Evolutionary conservation across 345 rosid species (phyloP).

Genomic region (Xanthoceras sorbifolium): DNA sequence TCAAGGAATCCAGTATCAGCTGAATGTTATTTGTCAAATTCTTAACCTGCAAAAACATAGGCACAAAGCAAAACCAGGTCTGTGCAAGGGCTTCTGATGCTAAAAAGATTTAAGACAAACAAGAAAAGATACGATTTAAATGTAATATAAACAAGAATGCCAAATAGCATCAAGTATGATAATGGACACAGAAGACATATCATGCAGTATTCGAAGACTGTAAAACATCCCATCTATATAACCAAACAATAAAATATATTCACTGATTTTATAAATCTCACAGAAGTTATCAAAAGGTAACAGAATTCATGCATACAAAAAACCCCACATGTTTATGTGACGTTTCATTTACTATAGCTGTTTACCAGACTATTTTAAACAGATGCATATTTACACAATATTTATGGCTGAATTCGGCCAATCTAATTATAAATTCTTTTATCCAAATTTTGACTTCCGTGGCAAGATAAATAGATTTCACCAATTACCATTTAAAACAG

Average conservation of each 20-base stretch:
- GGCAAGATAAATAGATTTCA: too few species aligned
- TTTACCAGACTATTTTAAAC: background rate
- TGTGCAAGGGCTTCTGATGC: conserved; percentile 4
- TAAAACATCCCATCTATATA: background rate
- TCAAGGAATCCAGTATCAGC: conserved; percentile 63
- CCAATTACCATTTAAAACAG: too few species aligned
- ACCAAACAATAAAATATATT: background rate
- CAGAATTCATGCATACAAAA: background rate
- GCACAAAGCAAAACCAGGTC: conserved; percentile 17
- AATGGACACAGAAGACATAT: background rate
- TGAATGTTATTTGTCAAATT: conserved; percentile 52
- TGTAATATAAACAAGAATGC: background rate
- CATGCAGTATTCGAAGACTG: background rate
- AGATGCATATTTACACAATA: too few species aligned
- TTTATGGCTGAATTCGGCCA: background rate
- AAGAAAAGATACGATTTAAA: background rate
- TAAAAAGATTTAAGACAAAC: background rate
- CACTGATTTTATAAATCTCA: background rate
- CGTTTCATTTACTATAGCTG: background rate
- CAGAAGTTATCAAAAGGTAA: background rate
- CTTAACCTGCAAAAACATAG: conserved; percentile 54
- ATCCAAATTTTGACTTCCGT: background rate
- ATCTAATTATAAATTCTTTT: background rate
- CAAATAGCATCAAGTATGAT: background rate
- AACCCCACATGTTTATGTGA: background rate